Evolutionary conservation across 2,329 filamentous ascomycete species (phyloP).

Genomic region (Colletotrichum navitas): DNA sequence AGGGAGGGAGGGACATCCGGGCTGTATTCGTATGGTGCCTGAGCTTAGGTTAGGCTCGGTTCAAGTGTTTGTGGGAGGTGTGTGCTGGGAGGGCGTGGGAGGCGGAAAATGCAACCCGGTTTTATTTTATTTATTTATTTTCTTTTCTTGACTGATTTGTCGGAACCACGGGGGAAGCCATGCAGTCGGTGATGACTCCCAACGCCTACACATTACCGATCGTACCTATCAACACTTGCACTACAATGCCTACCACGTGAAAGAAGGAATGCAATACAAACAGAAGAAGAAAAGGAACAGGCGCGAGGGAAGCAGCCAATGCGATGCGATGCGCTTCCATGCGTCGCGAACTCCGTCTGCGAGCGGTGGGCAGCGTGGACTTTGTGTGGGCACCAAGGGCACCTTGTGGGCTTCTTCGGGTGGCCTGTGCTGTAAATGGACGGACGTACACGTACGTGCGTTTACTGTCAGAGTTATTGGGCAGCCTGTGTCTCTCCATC

Average conservation of each 20-base stretch:
- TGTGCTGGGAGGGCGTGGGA: constrained; percentile 15
- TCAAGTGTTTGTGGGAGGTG: constrained; percentile 26
- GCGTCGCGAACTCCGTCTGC: constrained; percentile 11
- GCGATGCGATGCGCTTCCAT: constrained; percentile 26
- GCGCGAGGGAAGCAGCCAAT: constrained; percentile 38
- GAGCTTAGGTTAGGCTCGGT: constrained; percentile 35
- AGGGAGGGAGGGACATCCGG: background rate
- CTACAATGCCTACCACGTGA: too few species aligned
- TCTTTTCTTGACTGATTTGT: background rate
- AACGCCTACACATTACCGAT: too few species aligned
- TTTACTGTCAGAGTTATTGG: background rate
- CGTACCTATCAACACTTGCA: too few species aligned
- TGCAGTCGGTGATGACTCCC: background rate
- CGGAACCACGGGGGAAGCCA: background rate
- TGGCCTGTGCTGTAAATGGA: background rate
- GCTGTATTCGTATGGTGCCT: background rate
- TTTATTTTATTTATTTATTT: background rate
- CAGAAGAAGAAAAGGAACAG: background rate
- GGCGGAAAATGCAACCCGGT: background rate
- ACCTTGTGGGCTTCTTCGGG: background rate
- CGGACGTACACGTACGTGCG: background rate
- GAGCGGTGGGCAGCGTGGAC: constrained; percentile 4
- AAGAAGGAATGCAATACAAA: too few species aligned
- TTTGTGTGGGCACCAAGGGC: background rate
- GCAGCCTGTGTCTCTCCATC: background rate